Evolutionary conservation across 176 grass and related monocot species (phyloP).

Genomic region (Phyllostachys edulis): DNA sequence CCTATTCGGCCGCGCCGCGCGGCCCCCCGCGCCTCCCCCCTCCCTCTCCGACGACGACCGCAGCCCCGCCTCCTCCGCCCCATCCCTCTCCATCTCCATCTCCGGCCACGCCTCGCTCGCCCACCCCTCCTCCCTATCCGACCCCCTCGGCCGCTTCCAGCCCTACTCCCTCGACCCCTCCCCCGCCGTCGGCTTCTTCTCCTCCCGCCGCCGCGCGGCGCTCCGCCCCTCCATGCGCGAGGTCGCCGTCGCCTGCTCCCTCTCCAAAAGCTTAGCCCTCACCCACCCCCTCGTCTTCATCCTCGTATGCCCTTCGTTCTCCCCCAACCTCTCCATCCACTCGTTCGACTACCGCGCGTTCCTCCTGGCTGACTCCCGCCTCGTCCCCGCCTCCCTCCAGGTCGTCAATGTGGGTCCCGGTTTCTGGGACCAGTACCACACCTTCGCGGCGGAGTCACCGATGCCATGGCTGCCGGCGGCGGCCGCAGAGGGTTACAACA

Average conservation of each 20-base stretch:
- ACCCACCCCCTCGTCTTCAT: conserved; percentile 7
- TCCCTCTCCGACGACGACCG: conserved; percentile 18
- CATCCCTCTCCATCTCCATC: conserved; percentile 31
- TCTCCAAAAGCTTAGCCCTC: conserved; percentile 14
- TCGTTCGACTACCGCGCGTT: conserved; percentile 34
- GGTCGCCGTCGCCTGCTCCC: conserved; percentile 40
- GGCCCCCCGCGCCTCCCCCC: conserved; percentile 13
- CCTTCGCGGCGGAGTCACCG: conserved; percentile 40
- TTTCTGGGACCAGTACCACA: conserved; percentile 37
- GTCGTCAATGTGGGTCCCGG: conserved; percentile 42
- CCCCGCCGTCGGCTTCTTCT: conserved; percentile 47
- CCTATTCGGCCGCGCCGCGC: conserved; percentile 37
- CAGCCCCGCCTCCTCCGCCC: conserved; percentile 21
- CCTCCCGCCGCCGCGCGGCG: conserved; percentile 38
- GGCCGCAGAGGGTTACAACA: neutral
- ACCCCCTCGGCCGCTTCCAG: conserved; percentile 40
- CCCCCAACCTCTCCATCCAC: conserved; percentile 12
- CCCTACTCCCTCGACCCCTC: neutral
- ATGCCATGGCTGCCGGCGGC: conserved; percentile 38
- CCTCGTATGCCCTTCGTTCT: neutral
- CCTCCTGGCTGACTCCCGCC: conserved; percentile 33
- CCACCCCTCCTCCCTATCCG: conserved; percentile 35
- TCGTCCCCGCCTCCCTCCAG: conserved; percentile 38
- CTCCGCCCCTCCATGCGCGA: conserved; percentile 58
- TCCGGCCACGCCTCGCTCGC: conserved; percentile 24